These are phyloP conservation scores for Adansonia digitata DNA, from an alignment of 345 rosid species.

Conservation along the genomic window DNA sequence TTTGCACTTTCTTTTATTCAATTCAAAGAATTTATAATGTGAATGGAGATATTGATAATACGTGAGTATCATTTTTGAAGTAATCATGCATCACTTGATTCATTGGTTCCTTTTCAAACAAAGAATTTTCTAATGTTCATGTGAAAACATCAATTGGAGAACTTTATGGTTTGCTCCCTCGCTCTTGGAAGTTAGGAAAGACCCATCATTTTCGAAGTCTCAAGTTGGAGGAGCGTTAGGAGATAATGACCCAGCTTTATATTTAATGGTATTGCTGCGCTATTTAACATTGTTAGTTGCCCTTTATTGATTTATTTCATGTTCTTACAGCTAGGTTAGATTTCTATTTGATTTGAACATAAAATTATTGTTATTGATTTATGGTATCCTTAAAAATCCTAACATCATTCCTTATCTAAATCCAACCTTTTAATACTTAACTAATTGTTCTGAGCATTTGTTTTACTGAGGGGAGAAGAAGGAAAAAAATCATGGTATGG, in stretches of 20 bases:
- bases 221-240: conserved; percentile 87
- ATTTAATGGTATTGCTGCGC: background rate
- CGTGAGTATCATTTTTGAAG: background rate
- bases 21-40: too few species aligned
- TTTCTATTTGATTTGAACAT: too few species aligned
- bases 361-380: too few species aligned
- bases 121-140: too few species aligned
- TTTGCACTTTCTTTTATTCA: background rate
- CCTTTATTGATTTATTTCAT: background rate
- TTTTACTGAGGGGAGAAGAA: background rate
- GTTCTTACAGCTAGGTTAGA: background rate
- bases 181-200: conserved; percentile 98
- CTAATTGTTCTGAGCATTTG: background rate
- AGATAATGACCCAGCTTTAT: conserved; percentile 78
- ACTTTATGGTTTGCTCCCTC: conserved; percentile 89
- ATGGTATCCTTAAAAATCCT: too few species aligned
- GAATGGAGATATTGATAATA: too few species aligned
- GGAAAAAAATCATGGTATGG: background rate
- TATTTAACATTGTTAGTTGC: background rate
- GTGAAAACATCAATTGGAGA: conserved; percentile 91
- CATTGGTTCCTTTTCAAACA: too few species aligned
- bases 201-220: conserved; percentile 63
- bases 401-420: too few species aligned
- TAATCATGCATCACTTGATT: background rate
- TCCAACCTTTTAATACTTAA: background rate